Evolutionary conservation across 2,329 filamentous ascomycete genomes (phyloP).

Genomic region (Magnaporthiopsis incrustans): DNA sequence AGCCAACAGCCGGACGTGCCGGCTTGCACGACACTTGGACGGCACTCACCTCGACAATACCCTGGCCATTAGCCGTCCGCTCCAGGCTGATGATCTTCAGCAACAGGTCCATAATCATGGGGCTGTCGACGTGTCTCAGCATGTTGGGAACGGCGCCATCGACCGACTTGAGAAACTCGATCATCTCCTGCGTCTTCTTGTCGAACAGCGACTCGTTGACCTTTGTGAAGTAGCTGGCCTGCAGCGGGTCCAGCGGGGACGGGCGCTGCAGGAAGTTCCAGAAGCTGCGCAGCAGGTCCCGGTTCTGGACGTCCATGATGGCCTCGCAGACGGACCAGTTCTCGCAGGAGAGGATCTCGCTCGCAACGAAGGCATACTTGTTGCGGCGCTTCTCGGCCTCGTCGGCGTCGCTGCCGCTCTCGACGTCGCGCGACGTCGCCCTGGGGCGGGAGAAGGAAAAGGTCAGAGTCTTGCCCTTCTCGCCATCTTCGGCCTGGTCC

Average conservation of each 20-base stretch:
- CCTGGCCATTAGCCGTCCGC: constrained; percentile 82
- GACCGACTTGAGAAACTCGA: constrained; percentile 77
- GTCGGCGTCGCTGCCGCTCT: constrained; percentile 49
- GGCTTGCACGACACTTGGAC: constrained; percentile 47
- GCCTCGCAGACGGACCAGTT: constrained; percentile 96
- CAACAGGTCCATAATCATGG: constrained; percentile 95
- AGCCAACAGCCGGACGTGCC: constrained; percentile 24
- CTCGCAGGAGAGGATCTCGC: constrained; percentile 89
- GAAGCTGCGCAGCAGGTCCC: constrained; percentile 69
- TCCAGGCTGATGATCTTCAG: constrained; percentile 96
- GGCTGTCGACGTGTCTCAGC: constrained; percentile 89
- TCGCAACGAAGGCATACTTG: constrained; percentile 88
- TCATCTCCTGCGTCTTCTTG: constrained; percentile 97
- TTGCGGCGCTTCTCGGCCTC: constrained; percentile 85
- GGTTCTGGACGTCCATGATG: constrained; percentile 65
- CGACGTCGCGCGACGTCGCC: constrained; percentile 43
- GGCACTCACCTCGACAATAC: constrained; percentile 76
- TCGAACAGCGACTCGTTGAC: constrained; percentile 97
- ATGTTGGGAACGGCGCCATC: constrained; percentile 77
- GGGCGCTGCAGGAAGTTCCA: constrained; percentile 83
- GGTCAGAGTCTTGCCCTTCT: constrained; percentile 40
- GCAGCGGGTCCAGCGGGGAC: constrained; percentile 82
- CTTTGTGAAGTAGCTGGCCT: constrained; percentile 97
- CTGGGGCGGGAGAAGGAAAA: constrained; percentile 30
- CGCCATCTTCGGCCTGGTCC: constrained; percentile 42